Conservation (phyloP, 2,329 filamentous ascomycete genomes). For the Sporothrix pallida region DNA sequence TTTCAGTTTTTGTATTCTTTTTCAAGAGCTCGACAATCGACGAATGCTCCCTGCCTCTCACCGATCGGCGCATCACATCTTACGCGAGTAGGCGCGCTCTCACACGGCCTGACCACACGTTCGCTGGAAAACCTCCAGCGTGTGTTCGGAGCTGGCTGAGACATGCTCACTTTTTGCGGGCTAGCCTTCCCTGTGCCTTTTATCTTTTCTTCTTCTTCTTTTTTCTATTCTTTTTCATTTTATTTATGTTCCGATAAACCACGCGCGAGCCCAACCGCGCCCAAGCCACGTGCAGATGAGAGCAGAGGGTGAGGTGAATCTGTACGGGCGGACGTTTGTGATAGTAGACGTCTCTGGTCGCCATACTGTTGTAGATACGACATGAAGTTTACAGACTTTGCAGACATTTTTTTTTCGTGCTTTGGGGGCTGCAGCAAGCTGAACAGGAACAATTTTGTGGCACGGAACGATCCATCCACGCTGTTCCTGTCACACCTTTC, state of each 20-base stretch:
- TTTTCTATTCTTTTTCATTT: background rate
- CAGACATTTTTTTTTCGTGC: too few relatives aligned
- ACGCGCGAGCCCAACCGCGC: background rate
- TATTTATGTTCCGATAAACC: background rate
- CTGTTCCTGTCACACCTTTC: constrained; percentile 10
- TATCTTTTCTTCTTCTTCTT: background rate
- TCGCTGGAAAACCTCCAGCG: background rate
- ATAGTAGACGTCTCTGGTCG: too few relatives aligned
- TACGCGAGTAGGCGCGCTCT: constrained; percentile 7
- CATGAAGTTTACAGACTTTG: too few relatives aligned
- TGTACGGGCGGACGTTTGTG: too few relatives aligned
- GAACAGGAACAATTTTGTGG: constrained; percentile 8
- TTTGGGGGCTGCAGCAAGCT: constrained; percentile 5
- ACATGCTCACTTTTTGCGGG: background rate
- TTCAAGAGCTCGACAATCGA: background rate
- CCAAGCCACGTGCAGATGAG: constrained; percentile 16
- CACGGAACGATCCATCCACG: background rate
- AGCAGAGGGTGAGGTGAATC: background rate
- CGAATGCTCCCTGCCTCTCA: background rate
- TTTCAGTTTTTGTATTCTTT: too few relatives aligned
- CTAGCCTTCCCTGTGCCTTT: background rate
- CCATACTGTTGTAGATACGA: background rate
- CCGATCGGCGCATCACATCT: constrained; percentile 11
- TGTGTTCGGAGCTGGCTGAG: constrained; percentile 21
- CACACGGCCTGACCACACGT: background rate